These are phyloP conservation scores for Pichia paraexigua DNA, from an alignment of 805 yeast species.

Conservation along the genomic window DNA sequence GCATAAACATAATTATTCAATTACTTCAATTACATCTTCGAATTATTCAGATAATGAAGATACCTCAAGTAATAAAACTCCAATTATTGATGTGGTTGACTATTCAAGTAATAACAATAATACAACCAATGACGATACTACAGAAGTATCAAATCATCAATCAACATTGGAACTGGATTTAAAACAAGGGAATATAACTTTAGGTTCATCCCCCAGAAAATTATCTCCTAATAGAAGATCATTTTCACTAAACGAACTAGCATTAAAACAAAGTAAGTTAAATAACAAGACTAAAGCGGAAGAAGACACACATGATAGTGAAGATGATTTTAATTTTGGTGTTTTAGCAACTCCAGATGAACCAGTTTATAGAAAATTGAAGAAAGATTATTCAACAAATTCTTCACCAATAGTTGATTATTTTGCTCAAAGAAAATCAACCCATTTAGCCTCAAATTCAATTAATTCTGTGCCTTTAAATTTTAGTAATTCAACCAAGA, in stretches of 20 bases:
- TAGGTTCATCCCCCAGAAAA: conserved; percentile 28
- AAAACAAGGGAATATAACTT: conserved; percentile 7
- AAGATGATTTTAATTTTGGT: conserved; percentile 23
- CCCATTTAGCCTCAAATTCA: background rate
- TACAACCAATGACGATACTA: background rate
- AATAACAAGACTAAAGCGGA: background rate
- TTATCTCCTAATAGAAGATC: conserved; percentile 19
- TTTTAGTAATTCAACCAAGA: background rate
- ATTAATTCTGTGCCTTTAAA: background rate
- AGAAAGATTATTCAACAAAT: conserved; percentile 1
- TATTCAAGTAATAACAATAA: background rate
- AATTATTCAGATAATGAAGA: conserved; percentile 6
- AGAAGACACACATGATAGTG: conserved; percentile 5
- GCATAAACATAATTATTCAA: conserved; percentile 1
- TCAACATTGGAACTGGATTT: background rate
- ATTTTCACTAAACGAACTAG: background rate
- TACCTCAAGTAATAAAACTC: background rate
- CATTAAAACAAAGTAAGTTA: background rate
- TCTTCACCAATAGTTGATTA: conserved; percentile 1
- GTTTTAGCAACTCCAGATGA: conserved; percentile 11
- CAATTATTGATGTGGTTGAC: background rate
- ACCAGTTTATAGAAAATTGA: conserved; percentile 7
- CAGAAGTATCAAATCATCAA: background rate
- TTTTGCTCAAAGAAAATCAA: background rate
- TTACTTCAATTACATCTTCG: conserved; percentile 10